Conservation (phyloP, 2,329 filamentous ascomycete species). For the Calonectria leucothoes region DNA sequence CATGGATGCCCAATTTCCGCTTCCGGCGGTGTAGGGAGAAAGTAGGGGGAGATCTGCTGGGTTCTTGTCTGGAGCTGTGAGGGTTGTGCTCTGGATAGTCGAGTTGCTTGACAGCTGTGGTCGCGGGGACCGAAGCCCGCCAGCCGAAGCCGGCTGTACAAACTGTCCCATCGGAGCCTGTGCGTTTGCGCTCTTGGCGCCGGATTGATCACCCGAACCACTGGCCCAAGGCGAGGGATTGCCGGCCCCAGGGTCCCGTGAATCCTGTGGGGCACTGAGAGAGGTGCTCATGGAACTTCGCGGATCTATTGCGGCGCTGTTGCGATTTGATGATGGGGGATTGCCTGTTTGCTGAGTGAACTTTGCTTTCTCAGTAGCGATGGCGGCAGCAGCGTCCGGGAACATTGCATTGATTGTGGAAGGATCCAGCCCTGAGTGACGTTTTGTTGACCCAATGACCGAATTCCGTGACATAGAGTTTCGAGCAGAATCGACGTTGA, state of each 20-base stretch:
- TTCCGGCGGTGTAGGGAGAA: conserved; percentile 83
- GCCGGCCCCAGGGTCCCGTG: conserved; percentile 41
- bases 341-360: conserved; percentile 96
- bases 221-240: conserved; percentile 79
- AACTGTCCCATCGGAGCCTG: conserved; percentile 95
- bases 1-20: conserved; percentile 98
- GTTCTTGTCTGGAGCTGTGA: conserved; percentile 76
- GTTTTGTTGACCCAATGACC: conserved; percentile 79
- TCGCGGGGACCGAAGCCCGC: conserved; percentile 82
- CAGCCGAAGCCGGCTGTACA: conserved; percentile 81
- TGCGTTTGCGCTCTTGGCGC: conserved; percentile 81
- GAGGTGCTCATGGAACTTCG: conserved; percentile 80
- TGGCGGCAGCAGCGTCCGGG: conserved; percentile 96
- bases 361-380: conserved; percentile 97
- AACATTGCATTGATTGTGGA: conserved; percentile 99
- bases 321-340: conserved; percentile 89
- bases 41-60: conserved; percentile 81
- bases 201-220: conserved; percentile 61
- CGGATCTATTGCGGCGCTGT: conserved; percentile 84
- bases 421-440: conserved; percentile 93
- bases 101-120: conserved; percentile 74
- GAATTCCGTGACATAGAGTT: conserved; percentile 88
- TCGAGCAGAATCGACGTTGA: conserved; percentile 87
- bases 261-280: conserved; percentile 69
- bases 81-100: conserved; percentile 85